Evolutionary conservation across 2,329 filamentous ascomycete genomes (phyloP), one percentile per base, ranked within the genome.

Genomic region (Nakataea oryzae): DNA sequence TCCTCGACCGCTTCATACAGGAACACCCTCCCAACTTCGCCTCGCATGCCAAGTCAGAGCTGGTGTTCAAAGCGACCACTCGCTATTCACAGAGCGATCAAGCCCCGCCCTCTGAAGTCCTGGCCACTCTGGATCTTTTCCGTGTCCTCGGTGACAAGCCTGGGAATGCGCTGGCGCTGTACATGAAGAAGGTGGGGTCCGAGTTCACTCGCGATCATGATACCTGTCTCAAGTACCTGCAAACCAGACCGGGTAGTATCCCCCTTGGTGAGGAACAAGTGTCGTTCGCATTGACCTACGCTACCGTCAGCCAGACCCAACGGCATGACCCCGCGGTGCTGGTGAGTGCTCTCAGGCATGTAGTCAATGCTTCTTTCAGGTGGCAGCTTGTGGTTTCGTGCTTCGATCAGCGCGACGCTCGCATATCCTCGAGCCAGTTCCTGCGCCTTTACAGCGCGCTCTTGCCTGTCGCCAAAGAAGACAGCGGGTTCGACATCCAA

Each of bases 1-100:
- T 96, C 63, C 80, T 97, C 73, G 91, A 96, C 73, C 89, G 91
- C 67, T 89, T 96, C 68, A 86, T 96, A 62, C 87, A 95, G 74
- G 87, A 93, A 68, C 91, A 93, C 60, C 91, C 92, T 32, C 90
- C 89, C 29, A 91, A 88, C 73, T 96, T 96, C 78, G 90, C 89
- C 69, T 86, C 91, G 62, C 82, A 87, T 61, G 87, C 85, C 63
- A 86, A 89, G 70, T 80, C 87, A 65, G 89, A 92, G 70, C 81
- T 90, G 17, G 81, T 82, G 63, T 81, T 84, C 70, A 88, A 86
- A 66, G 81, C 87, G 63, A 81, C 82, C 68, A 80, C 88, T 62
- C 84, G 91, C 68, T 96, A 90, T 73, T 79, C 85, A 56, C 81
- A 80, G 63, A 75, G 82, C 60, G 86, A 88, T 65, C 77, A 84